Evolutionary conservation across 257 asterid genomes (phyloP), one percentile per base, ranked within the genome.

Genomic region (Nicotiana benthamiana): DNA sequence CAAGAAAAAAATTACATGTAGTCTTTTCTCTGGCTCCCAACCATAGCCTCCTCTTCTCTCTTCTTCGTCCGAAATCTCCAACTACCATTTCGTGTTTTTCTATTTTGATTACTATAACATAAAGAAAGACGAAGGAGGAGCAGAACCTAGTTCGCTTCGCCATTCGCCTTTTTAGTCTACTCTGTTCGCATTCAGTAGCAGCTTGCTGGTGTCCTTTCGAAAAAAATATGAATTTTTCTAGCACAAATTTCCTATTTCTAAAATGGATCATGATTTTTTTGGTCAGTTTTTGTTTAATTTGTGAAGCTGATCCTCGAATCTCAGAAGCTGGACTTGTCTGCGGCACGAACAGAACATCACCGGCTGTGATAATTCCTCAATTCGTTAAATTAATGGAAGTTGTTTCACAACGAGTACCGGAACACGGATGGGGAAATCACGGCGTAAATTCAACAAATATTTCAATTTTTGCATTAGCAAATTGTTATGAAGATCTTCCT

Each of bases 281-380:
- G 81, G 18, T 72, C 66, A 77, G 8, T 40, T 9, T 74, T 2
- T 9, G 59, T 12, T 74, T 82, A 0, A 5, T 78, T 10, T 81
- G 87, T 2, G 11, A 65, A 13, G 87, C 90, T 67, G 97, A 93
- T 82, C 97, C 98, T 12, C 75, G 95, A n/a, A 92, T 88, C 60
- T 86, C 88, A 7, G 94, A 91, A 80, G 91, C 94, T 5, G 92
- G 90, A 5, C 81, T 93, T 0, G 6, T 86, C 83, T 95, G 99
- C 82, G 90, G 95, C 64, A 72, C 6, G 5, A 17, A 43, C 12
- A 80, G 72, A 53, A 63, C 86, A 27, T 81, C 91, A 60, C 82
- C 92, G 6, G 86, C 84, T 84, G 1, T 72, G 61, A 84, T 65
- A 89, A 81, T 91, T 84, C 94, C 97, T 0, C 75, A 86, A 1